A percentile compares a stretch with the other conserved stretches of the same genome.
These are phyloP conservation scores for Amphirosellinia nigrospora DNA, from an alignment of 495 filamentous ascomycete species.

Conservation along the genomic window DNA sequence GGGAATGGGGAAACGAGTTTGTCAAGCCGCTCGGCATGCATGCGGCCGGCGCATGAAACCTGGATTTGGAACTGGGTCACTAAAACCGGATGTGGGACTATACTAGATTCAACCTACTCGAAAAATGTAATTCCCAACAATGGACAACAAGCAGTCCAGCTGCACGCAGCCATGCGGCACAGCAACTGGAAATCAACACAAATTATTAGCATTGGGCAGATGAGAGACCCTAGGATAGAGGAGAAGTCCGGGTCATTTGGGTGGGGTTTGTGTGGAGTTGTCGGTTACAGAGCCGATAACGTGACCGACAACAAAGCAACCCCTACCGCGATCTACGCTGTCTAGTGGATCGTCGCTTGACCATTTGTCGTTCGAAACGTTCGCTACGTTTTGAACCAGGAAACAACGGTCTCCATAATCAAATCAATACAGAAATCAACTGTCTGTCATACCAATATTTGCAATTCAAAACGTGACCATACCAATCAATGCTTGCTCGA, in stretches of 20 bases:
- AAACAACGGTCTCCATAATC: not conserved
- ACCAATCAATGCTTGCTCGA: not conserved
- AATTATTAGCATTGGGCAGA: not conserved
- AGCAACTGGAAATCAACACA: conserved; percentile 1
- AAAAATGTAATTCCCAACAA: conserved; percentile 20
- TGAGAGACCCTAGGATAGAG: not conserved
- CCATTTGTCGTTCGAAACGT: not conserved
- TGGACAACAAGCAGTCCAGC: not conserved
- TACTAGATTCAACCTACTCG: not conserved
- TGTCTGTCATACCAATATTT: not conserved
- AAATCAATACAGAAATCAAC: not conserved
- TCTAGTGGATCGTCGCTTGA: not conserved
- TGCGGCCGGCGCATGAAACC: conserved; percentile 7
- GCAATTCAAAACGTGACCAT: not conserved
- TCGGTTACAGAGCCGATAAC: not conserved
- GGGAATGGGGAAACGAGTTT: conserved; percentile 14
- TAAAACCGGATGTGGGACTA: conserved; percentile 17
- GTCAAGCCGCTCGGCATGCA: conserved; percentile 14
- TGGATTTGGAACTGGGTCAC: conserved; percentile 12
- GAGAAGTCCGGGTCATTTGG: not conserved
- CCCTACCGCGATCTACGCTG: not conserved
- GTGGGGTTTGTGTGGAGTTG: not conserved
- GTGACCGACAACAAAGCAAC: not conserved
- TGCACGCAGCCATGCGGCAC: not conserved
- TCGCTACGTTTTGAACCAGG: not conserved